These are phyloP conservation scores for Pueraria montana DNA, from an alignment of 306 rosid genomes.

Conservation along the genomic window DNA sequence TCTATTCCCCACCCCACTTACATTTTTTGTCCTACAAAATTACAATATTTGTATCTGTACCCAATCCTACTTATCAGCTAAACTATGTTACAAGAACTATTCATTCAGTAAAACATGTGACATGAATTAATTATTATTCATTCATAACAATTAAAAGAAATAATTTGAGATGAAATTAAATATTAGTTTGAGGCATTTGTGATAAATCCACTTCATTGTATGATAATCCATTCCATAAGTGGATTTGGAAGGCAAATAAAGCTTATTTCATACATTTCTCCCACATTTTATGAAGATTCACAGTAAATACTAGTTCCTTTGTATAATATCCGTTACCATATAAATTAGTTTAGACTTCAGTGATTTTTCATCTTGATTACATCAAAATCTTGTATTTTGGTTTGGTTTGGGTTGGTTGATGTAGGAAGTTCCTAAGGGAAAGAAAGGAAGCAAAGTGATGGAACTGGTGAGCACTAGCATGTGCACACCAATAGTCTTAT, in stretches of 20 bases:
- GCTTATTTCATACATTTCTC: background rate
- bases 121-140: conserved; percentile 9
- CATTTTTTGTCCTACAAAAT: conserved; percentile 14
- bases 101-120: conserved; percentile 9
- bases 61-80: conserved; percentile 39
- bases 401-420: background rate
- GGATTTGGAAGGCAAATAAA: background rate
- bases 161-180: conserved; percentile 35
- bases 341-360: background rate
- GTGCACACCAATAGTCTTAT: background rate
- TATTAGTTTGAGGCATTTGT: background rate
- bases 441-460: background rate
- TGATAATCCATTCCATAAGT: background rate
- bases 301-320: background rate
- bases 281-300: background rate
- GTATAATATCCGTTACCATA: background rate
- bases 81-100: conserved; percentile 30
- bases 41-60: background rate
- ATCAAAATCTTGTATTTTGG: background rate
- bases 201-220: background rate
- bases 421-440: background rate
- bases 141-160: conserved; percentile 22
- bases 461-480: background rate
- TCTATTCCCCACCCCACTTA: conserved; percentile 11
- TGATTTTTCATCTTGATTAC: background rate